Evolutionary conservation across 306 rosid genomes (phyloP).

Genomic region (Pyrus pyrifolia): DNA sequence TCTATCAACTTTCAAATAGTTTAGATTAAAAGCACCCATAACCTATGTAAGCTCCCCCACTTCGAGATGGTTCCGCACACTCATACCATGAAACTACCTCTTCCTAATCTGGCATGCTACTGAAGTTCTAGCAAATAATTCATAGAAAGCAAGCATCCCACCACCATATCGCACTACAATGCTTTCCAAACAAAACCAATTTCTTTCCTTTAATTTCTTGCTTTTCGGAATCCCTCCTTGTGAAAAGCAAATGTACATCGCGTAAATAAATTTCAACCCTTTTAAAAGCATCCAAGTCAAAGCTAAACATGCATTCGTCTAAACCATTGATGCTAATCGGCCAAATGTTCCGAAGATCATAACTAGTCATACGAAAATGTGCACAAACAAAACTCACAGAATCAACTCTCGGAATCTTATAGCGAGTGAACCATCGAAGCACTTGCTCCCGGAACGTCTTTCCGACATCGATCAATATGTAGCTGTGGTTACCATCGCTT

Average conservation of each 20-base stretch:
- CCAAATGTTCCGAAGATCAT: neutral
- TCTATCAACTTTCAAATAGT: no score
- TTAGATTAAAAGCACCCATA: neutral
- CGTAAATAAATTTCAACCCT: neutral
- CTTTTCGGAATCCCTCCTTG: neutral
- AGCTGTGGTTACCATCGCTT: slow-evolving; percentile 45
- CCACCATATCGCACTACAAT: neutral
- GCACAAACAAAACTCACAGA: slow-evolving; percentile 49
- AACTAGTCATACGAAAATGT: neutral
- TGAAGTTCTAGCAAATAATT: no score
- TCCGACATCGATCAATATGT: slow-evolving; percentile 81
- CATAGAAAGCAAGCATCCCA: no score
- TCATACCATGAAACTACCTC: no score
- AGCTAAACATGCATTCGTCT: neutral
- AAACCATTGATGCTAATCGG: neutral
- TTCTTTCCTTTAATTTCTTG: neutral
- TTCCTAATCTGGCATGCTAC: no score
- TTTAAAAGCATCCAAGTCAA: neutral
- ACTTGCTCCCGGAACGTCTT: slow-evolving; percentile 94
- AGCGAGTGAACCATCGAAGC: slow-evolving; percentile 78
- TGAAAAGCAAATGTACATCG: neutral
- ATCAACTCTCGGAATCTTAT: slow-evolving; percentile 81
- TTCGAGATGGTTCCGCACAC: neutral
- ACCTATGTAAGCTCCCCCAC: neutral
- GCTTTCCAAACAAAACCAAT: neutral